phyloP scores from a whole-genome alignment of 2,329 filamentous ascomycete genomes.

The Fusarium sp. region DNA sequence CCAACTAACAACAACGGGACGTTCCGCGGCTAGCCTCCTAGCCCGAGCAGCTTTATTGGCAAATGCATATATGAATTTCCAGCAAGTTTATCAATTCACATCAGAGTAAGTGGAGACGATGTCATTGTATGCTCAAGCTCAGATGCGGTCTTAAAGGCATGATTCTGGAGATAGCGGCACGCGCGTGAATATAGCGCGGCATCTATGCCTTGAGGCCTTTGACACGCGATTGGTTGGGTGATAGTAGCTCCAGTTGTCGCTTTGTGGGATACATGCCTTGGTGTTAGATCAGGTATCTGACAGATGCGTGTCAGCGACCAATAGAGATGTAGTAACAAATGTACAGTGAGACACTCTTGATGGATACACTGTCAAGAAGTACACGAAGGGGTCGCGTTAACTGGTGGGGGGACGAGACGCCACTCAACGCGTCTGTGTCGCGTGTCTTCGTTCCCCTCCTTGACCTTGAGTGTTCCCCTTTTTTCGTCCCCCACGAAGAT shows the following conservation, averaged over 20 bases:
- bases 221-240: conserved; percentile 24
- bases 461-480: conserved; percentile 5
- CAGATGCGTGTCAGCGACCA: conserved; percentile 27
- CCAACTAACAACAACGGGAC: conserved; percentile 33
- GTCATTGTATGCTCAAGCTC: not conserved
- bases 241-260: not conserved
- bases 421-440: conserved; percentile 41
- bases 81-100: not conserved
- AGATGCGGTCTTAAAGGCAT: not conserved
- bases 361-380: not conserved
- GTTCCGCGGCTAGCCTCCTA: conserved; percentile 34
- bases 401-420: conserved; percentile 16
- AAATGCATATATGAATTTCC: not conserved
- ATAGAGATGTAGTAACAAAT: not conserved
- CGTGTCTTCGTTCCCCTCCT: conserved; percentile 24
- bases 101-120: not conserved
- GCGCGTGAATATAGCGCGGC: conserved; percentile 22
- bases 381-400: conserved; percentile 24
- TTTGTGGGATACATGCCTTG: conserved; percentile 27
- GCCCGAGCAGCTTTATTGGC: not conserved
- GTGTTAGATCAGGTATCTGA: conserved; percentile 3
- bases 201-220: conserved; percentile 1
- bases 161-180: conserved; percentile 2
- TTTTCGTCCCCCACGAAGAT: conserved; percentile 26
- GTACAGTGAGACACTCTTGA: conserved; percentile 5